Evolutionary conservation across 139 green algal genomes (phyloP).

Genomic region (Closterium sp.): DNA sequence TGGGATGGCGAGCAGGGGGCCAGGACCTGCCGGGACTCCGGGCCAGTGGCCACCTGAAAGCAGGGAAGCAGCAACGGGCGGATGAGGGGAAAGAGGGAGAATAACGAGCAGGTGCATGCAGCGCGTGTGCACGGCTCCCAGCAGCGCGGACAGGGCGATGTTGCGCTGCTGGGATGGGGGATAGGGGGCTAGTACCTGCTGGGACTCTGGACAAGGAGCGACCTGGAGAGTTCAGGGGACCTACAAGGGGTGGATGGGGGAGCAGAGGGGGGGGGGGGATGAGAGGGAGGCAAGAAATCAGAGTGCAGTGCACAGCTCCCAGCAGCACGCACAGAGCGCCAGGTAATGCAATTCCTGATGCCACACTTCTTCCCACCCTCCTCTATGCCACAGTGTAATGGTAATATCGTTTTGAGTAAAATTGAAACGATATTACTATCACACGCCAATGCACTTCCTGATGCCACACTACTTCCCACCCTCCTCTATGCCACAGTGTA

Average conservation of each 20-base stretch:
- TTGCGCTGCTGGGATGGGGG: slow-evolving; percentile 77
- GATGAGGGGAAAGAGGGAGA: background rate
- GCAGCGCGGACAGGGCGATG: slow-evolving; percentile 64
- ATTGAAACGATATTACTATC: too few relatives aligned
- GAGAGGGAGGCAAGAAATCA: too few relatives aligned
- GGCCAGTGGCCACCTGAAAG: slow-evolving; percentile 64
- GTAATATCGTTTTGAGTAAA: too few relatives aligned
- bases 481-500: too few relatives aligned
- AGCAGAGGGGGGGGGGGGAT: too few relatives aligned
- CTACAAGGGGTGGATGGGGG: too few relatives aligned
- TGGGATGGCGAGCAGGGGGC: slow-evolving; percentile 62
- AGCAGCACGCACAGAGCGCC: slow-evolving; percentile 57
- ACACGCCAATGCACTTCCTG: background rate
- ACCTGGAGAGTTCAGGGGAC: slow-evolving; percentile 32
- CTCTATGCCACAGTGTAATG: too few relatives aligned
- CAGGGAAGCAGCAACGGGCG: background rate
- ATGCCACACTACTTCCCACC: too few relatives aligned
- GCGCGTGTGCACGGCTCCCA: slow-evolving; percentile 18
- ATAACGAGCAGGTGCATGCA: background rate
- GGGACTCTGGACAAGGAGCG: slow-evolving; percentile 68
- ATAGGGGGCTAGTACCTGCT: slow-evolving; percentile 48
- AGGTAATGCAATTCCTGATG: too few relatives aligned
- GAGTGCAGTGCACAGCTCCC: slow-evolving; percentile 29
- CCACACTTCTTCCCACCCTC: too few relatives aligned
- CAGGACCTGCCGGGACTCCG: slow-evolving; percentile 63